These are phyloP conservation scores for Phialophora macrospora DNA, from an alignment of 2,329 filamentous ascomycete genomes.

Conservation along the genomic window DNA sequence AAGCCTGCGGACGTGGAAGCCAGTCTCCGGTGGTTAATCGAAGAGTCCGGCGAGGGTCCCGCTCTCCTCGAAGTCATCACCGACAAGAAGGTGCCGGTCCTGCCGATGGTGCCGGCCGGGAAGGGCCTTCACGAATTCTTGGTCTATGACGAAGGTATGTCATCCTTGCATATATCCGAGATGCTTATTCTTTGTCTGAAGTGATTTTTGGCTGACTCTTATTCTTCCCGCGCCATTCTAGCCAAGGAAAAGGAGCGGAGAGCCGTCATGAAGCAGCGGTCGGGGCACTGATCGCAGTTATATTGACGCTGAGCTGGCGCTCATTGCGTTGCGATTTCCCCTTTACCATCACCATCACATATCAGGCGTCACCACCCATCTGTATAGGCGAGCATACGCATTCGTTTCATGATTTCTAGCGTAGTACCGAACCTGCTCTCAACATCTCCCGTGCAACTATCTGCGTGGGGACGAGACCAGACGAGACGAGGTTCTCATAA, in stretches of 20 bases:
- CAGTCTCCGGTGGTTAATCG: conserved; percentile 84
- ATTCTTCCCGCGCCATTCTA: conserved; percentile 43
- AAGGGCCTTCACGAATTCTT: conserved; percentile 90
- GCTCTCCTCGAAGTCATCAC: conserved; percentile 84
- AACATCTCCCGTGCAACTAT: background rate
- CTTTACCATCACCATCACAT: background rate
- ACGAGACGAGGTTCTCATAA: background rate
- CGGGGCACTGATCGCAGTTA: conserved; percentile 20
- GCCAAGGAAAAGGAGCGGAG: conserved; percentile 71
- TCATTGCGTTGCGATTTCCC: background rate
- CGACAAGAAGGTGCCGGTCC: conserved; percentile 78
- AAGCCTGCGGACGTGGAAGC: conserved; percentile 79
- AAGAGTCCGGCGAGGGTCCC: conserved; percentile 74
- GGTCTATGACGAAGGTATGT: conserved; percentile 77
- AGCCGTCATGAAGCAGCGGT: conserved; percentile 62
- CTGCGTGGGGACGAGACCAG: background rate
- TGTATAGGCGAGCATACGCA: conserved; percentile 22
- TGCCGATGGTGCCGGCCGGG: conserved; percentile 94
- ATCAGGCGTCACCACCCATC: background rate
- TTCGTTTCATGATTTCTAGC: conserved; percentile 3
- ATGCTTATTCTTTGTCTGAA: conserved; percentile 20
- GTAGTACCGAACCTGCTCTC: background rate
- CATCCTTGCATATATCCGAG: background rate
- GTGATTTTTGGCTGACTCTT: background rate
- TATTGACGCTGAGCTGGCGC: background rate